Evolutionary conservation across 23 red algal genomes (phyloP).

Genomic region (Gracilaria gracilis): DNA sequence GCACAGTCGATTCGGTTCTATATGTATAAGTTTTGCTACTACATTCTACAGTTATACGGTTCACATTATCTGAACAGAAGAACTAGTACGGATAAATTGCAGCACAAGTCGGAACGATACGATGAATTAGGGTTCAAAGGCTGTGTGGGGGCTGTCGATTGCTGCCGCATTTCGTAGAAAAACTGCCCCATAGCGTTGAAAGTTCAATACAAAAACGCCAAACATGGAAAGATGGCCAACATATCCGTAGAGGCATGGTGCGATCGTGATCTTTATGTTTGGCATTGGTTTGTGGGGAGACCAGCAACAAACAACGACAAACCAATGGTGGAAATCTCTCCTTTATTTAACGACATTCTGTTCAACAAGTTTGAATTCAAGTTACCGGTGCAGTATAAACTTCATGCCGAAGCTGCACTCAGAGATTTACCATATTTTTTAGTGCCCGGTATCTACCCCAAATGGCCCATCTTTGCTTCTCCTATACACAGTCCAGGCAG

Average conservation of each 20-base stretch:
- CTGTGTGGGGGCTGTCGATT: conserved; percentile 30
- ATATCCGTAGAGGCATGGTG: conserved; percentile 45
- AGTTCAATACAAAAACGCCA: conserved; percentile 47
- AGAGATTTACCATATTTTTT: conserved; percentile 28
- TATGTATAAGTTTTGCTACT: conserved; percentile 12
- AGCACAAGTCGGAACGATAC: neutral
- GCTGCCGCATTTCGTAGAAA: conserved; percentile 34
- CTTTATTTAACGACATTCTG: neutral
- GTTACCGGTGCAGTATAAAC: neutral
- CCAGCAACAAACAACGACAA: conserved; percentile 35
- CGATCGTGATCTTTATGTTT: conserved; percentile 38
- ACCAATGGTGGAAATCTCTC: neutral
- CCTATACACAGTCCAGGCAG: conserved; percentile 22
- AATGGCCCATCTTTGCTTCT: conserved; percentile 9
- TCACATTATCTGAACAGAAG: neutral
- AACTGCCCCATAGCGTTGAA: conserved; percentile 54
- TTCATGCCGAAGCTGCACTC: neutral
- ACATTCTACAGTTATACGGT: conserved; percentile 18
- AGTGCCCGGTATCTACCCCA: conserved; percentile 34
- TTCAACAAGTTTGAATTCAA: too few species aligned
- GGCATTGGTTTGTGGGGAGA: conserved; percentile 37
- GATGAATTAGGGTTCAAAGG: neutral
- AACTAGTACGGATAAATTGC: neutral
- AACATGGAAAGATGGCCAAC: conserved; percentile 42
- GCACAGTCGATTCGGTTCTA: conserved; percentile 20